Evolutionary conservation across 495 filamentous ascomycete genomes (phyloP), one percentile per base, ranked within the genome.

Genomic region (Darksidea phi): DNA sequence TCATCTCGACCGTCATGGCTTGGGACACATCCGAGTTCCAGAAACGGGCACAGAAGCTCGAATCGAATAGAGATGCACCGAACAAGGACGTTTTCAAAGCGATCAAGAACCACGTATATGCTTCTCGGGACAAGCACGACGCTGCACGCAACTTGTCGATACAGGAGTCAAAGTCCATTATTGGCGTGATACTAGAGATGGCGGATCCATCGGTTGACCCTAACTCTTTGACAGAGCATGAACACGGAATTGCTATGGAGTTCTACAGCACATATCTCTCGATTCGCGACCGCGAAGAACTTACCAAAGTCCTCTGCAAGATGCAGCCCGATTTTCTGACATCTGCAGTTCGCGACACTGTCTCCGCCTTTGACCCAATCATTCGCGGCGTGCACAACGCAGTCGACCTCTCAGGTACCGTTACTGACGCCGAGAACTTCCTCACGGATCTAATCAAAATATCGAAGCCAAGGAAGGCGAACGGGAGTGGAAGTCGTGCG

Each of bases 281-380:
- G 0, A 79, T 85, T 47, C 76, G 82, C 42, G 86, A 88, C 66
- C 80, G 85, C 1, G 78, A 87, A 28, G 77, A 82, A 57, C 78
- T 88, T 15, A 75, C 78, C 20, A 75, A 79, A 15, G 75, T 79
- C 0, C 67, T 88, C 18, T 88, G 85, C 65, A 77, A 77, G 18
- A 73, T 77, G 43, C 75, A 71, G 24, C 86, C 86, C 1, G 86
- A 88, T 60, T 73, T 82, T 3, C 75, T 85, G 4, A 88, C 85
- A 1, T 72, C 78, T 5, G 76, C 79, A 0, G 70, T 88, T 47
- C 75, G 77, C n/a, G 80, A 84, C 24, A 64, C 75, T 8, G 78
- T 88, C 10, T 69, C 72, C 0, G 81, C 80, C 6, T 86, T 86
- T 57, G 86, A 88, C n/a, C 84, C 82, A 2, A 80, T 88, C 51